A percentile compares a stretch with the other conserved stretches of the same genome.
These are phyloP conservation scores for Colletotrichum sidae DNA, from an alignment of 2,329 filamentous ascomycete species.

Conservation along the genomic window DNA sequence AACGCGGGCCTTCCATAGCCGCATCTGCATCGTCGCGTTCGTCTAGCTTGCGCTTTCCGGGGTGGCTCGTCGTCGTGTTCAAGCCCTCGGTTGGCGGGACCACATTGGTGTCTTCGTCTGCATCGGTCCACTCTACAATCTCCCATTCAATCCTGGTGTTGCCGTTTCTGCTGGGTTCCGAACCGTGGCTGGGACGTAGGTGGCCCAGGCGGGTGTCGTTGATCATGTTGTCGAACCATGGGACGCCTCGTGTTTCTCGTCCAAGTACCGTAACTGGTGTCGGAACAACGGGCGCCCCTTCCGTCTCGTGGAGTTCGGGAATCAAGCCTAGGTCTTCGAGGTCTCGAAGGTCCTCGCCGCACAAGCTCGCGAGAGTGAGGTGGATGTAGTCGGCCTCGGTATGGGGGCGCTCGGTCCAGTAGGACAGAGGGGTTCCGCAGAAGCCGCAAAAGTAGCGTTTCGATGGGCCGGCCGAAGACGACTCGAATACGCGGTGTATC, in stretches of 20 bases:
- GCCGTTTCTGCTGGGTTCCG: constrained; percentile 68
- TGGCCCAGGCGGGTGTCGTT: constrained; percentile 79
- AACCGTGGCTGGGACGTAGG: constrained; percentile 71
- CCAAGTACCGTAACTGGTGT: constrained; percentile 50
- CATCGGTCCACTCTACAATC: constrained; percentile 76
- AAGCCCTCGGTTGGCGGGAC: constrained; percentile 48
- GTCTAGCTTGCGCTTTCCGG: constrained; percentile 65
- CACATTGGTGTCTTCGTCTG: constrained; percentile 52
- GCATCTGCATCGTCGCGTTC: constrained; percentile 50
- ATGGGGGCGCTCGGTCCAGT: constrained; percentile 81
- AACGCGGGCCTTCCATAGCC: constrained; percentile 31
- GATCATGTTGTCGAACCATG: constrained; percentile 88
- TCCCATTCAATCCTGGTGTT: constrained; percentile 83
- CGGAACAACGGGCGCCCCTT: constrained; percentile 41
- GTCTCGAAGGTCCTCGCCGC: constrained; percentile 75
- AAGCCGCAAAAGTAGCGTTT: constrained; percentile 90
- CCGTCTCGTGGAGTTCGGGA: constrained; percentile 55
- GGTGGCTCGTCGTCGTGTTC: constrained; percentile 49
- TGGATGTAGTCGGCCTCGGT: constrained; percentile 83
- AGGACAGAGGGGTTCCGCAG: constrained; percentile 87
- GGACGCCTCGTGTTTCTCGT: constrained; percentile 77
- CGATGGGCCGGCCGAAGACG: constrained; percentile 65
- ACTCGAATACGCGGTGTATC: constrained; percentile 76
- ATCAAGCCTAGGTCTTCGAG: constrained; percentile 83
- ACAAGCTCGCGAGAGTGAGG: constrained; percentile 82